These are phyloP conservation scores for Penicillium pulvis DNA, from an alignment of 495 filamentous ascomycete species.

Conservation along the genomic window DNA sequence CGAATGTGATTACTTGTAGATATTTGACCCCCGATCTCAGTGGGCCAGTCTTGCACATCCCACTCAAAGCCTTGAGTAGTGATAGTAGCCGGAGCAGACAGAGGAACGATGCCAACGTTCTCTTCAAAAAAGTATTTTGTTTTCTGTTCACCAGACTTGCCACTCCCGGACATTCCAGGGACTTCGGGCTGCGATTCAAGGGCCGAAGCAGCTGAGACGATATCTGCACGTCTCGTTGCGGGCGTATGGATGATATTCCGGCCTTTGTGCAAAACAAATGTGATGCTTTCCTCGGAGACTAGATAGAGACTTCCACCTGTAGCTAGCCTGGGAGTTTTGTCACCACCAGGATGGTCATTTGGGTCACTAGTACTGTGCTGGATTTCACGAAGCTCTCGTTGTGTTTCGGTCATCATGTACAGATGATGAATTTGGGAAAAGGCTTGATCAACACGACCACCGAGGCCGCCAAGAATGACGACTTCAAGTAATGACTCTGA, in stretches of 20 bases:
- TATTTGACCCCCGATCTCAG: conserved; percentile 78
- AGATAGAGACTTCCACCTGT: conserved; percentile 60
- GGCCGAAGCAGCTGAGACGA: neutral
- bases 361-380: conserved; percentile 2
- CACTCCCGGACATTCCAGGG: conserved; percentile 7
- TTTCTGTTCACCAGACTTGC: conserved; percentile 12
- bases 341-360: neutral
- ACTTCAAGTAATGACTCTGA: conserved; percentile 43
- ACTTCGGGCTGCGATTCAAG: neutral
- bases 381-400: conserved; percentile 17
- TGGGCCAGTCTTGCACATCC: conserved; percentile 82
- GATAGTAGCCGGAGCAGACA: conserved; percentile 71
- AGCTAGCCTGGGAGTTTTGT: neutral
- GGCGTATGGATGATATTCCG: conserved; percentile 69
- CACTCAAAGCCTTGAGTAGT: conserved; percentile 82
- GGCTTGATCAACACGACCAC: conserved; percentile 89
- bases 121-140: conserved; percentile 48
- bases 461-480: conserved; percentile 78
- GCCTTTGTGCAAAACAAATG: conserved; percentile 72
- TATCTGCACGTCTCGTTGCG: conserved; percentile 33
- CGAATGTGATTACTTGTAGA: conserved; percentile 92
- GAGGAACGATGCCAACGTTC: conserved; percentile 82
- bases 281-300: conserved; percentile 74
- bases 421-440: conserved; percentile 84
- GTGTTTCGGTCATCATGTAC: conserved; percentile 47